Conservation (phyloP, 2,329 filamentous ascomycete species). For the Alternaria brassicae region DNA sequence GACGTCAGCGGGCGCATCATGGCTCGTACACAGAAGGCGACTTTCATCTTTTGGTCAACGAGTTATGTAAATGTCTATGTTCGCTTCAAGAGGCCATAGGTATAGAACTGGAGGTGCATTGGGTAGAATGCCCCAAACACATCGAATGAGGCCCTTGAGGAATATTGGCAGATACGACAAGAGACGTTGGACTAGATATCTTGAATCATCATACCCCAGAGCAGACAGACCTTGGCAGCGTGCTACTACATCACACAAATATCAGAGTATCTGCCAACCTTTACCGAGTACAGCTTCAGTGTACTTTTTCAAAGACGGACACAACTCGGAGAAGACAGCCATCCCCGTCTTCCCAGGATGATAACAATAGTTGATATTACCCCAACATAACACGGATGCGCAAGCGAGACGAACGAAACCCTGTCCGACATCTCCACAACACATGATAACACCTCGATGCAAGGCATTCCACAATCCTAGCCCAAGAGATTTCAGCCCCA, state of each 20-base stretch:
- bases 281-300: no score
- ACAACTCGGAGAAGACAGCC: not conserved
- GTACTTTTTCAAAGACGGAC: no score
- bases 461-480: not conserved
- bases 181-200: no score
- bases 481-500: conserved; percentile 1
- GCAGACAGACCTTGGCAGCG: no score
- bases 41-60: not conserved
- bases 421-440: not conserved
- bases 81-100: not conserved
- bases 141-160: not conserved
- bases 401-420: not conserved
- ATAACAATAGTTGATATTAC: not conserved
- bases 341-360: not conserved
- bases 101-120: not conserved
- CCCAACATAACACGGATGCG: not conserved
- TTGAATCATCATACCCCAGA: no score
- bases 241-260: no score
- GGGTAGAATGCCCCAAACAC: conserved; percentile 1
- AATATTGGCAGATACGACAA: not conserved
- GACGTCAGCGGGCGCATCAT: not conserved
- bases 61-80: not conserved
- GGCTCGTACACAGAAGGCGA: conserved; percentile 1
- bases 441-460: conserved; percentile 7
- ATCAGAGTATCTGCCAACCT: no score